These are phyloP conservation scores for Oxyria digyna DNA, from an alignment of 148 eudicot species.

Conservation along the genomic window DNA sequence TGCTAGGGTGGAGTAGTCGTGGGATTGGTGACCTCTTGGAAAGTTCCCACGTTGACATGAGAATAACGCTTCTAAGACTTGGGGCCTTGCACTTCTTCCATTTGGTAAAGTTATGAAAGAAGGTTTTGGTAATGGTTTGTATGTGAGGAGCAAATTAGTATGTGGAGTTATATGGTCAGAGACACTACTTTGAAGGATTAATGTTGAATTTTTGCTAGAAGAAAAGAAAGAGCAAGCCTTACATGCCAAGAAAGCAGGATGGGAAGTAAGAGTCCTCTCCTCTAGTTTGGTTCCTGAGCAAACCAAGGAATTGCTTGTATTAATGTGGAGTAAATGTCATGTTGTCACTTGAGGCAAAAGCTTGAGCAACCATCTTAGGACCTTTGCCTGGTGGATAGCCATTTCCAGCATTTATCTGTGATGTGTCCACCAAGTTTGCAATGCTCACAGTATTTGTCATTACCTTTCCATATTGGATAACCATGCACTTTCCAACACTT, in stretches of 20 bases:
- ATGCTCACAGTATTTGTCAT: neutral
- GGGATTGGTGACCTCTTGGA: too few relatives aligned
- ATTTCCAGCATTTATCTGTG: neutral
- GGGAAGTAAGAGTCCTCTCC: neutral
- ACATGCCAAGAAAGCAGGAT: neutral
- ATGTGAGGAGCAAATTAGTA: neutral
- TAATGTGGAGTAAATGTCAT: neutral
- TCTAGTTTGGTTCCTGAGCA: neutral
- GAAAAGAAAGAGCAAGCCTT: neutral
- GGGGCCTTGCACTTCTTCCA: too few relatives aligned
- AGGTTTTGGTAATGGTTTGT: neutral
- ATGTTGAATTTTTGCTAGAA: neutral
- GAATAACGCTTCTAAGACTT: too few relatives aligned
- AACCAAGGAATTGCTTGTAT: neutral
- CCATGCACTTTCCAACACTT: neutral
- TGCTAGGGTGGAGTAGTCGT: too few relatives aligned
- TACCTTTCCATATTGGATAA: neutral
- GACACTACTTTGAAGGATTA: neutral
- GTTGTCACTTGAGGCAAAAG: too few relatives aligned
- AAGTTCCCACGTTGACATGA: too few relatives aligned
- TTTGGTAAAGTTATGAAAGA: neutral
- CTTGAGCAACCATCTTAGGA: neutral
- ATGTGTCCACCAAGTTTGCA: neutral
- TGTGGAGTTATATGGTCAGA: neutral
- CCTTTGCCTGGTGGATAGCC: neutral